phyloP scores from a whole-genome alignment of 176 grass and related monocot species.

The Oryza brachyantha region DNA sequence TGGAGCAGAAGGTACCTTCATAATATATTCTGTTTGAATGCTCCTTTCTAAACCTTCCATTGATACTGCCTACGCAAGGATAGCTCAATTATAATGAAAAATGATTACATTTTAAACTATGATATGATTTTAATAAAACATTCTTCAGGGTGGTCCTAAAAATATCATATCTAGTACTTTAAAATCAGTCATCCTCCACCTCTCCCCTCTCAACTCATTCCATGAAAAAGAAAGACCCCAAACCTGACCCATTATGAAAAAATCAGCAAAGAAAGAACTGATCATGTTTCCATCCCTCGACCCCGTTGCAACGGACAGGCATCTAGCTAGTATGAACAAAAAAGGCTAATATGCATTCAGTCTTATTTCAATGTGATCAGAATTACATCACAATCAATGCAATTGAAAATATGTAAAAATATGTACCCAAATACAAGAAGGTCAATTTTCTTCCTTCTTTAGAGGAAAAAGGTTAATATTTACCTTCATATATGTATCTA shows the following conservation, averaged over 20 bases:
- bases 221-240: no score
- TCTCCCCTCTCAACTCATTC: no score
- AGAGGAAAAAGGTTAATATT: neutral
- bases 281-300: no score
- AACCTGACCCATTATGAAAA: no score
- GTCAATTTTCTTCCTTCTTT: neutral
- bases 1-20: constrained; percentile 62
- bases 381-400: neutral
- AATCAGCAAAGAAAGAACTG: no score
- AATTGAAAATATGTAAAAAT: neutral
- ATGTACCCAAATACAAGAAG: neutral
- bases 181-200: no score
- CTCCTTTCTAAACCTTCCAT: constrained; percentile 73
- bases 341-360: neutral
- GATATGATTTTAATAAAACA: neutral
- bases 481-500: constrained; percentile 75
- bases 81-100: neutral
- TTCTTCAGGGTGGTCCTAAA: neutral
- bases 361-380: neutral
- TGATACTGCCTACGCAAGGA: constrained; percentile 55
- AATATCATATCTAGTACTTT: no score
- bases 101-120: neutral
- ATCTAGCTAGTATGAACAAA: no score
- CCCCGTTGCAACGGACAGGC: no score
- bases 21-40: constrained; percentile 82